Evolutionary conservation across 768 basidiomycete species (phyloP).

Genomic region (Hericium alpestre): DNA sequence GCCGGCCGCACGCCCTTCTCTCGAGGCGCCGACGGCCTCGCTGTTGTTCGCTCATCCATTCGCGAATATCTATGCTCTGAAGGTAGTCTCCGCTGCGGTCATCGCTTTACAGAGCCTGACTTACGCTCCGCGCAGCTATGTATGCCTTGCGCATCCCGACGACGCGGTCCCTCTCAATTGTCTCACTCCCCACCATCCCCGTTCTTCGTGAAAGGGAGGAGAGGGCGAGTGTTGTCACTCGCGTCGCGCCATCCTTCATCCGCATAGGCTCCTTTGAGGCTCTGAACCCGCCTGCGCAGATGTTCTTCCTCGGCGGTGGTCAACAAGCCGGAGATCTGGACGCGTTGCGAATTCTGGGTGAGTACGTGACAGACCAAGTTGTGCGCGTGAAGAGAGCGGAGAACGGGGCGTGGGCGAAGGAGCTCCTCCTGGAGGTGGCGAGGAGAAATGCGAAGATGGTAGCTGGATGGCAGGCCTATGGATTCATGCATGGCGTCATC

Average conservation of each 20-base stretch:
- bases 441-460: constrained; percentile 86
- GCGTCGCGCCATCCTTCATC: constrained; percentile 82
- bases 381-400: constrained; percentile 34
- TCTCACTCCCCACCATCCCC: constrained; percentile 59
- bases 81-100: constrained; percentile 35
- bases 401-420: constrained; percentile 48
- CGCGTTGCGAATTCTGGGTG: constrained; percentile 59
- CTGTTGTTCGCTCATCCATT: constrained; percentile 88
- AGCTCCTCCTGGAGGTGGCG: constrained; percentile 68
- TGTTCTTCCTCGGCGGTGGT: constrained; percentile 67
- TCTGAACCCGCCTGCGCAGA: constrained; percentile 53
- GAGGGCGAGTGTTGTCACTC: constrained; percentile 63
- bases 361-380: constrained; percentile 62
- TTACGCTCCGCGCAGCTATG: constrained; percentile 32
- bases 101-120: not conserved
- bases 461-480: constrained; percentile 90
- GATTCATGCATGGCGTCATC: constrained; percentile 94
- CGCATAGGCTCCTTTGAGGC: constrained; percentile 90
- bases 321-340: constrained; percentile 71
- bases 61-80: constrained; percentile 91
- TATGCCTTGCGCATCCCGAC: constrained; percentile 82
- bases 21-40: constrained; percentile 85
- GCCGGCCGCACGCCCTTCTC: constrained; percentile 91
- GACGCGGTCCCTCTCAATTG: constrained; percentile 74
- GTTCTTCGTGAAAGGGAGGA: constrained; percentile 71